phyloP scores from a whole-genome alignment of 1,284 basidiomycete species.

The Xerocomus cyaneibrunnescens region DNA sequence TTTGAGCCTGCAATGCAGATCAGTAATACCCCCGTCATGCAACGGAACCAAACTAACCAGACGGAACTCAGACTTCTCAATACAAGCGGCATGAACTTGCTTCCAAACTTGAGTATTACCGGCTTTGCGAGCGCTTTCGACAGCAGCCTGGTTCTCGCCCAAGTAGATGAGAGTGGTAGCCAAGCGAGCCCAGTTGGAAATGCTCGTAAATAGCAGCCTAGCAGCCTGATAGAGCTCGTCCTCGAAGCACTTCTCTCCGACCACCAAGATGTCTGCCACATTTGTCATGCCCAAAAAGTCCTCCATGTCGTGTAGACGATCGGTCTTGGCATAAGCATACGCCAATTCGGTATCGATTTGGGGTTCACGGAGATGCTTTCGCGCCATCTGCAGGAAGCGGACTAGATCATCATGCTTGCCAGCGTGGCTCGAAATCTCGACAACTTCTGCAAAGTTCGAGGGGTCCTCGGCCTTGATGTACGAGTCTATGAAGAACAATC shows the following conservation, averaged over 20 bases:
- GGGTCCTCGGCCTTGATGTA: constrained; percentile 99
- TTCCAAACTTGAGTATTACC: constrained; percentile 99
- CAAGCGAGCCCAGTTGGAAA: constrained; percentile 97
- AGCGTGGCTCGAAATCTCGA: constrained; percentile 94
- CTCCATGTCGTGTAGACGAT: constrained; percentile 98
- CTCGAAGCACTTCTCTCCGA: constrained; percentile 99
- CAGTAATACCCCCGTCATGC: background rate
- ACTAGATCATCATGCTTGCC: constrained; percentile 99
- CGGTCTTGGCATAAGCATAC: constrained; percentile 96
- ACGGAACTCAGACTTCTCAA: constrained; percentile 97
- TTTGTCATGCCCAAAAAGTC: constrained; percentile 99
- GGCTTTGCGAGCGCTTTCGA: constrained; percentile 98
- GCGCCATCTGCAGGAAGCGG: constrained; percentile 98
- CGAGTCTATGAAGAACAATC: constrained; percentile 61
- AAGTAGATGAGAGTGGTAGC: constrained; percentile 99
- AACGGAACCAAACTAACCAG: constrained; percentile 46
- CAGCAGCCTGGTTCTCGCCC: constrained; percentile 96
- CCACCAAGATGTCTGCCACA: constrained; percentile 93
- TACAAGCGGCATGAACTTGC: constrained; percentile 98
- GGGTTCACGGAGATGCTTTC: constrained; percentile 95
- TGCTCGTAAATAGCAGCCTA: constrained; percentile 93
- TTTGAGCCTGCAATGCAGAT: constrained; percentile 69
- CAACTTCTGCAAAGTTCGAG: constrained; percentile 93
- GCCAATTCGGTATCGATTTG: constrained; percentile 98
- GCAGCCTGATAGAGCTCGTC: constrained; percentile 98